Base-by-base conservation (phyloP, 768 basidiomycete species). In the Mrakia frigida region DNA sequence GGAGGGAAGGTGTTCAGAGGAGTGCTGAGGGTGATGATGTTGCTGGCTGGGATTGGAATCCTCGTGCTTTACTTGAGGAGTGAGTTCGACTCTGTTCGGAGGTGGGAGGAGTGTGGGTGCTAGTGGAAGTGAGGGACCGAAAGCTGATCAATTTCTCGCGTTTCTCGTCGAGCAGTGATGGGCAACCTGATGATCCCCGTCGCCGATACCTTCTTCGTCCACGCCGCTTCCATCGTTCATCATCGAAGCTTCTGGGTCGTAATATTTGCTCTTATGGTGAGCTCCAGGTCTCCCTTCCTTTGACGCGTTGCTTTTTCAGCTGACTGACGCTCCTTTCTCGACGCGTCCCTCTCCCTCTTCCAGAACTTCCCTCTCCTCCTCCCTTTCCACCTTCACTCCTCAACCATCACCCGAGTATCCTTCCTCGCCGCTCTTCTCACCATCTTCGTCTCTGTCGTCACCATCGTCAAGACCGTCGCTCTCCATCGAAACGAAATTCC, bases 41-140 rank as follows among this genome's bases (percentile, higher is more conserved):
- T 77, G 9, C n/a, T 68, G 35, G 72, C 46, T 16, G 76, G 76
- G 23, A 35, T 77, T 13, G 63, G 76, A 14, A 56, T 77, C 28
- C 25, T 77, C 23, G 61, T 72, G 23, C 61, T 77, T 23, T 72
- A 73, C 56, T 53, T 77, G 35, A 50, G 59, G 23, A 72, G 76
- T 77, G 35, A 69, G 76, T 73, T 39, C 67, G 11, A 4, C 33
- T 21, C 63, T 6, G 21, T 71, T 21, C 25, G 1, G n/a, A 5
- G n/a, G 31, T 23, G 13, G 28, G 14, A n/a, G 23, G 3, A 21
- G 60, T 43, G 56, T 1, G 37, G 37, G 3, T 31, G 16, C 9
- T 23, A 25, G 14, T 39, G 33, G 35, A 6, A 13, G 14, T 25
- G 7, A 16, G 35, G 5, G 13, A 5, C 10, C 11, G 13, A 31